phyloP scores from a whole-genome alignment of 2,329 filamentous ascomycete genomes.

The Herpotrichia juniperi region DNA sequence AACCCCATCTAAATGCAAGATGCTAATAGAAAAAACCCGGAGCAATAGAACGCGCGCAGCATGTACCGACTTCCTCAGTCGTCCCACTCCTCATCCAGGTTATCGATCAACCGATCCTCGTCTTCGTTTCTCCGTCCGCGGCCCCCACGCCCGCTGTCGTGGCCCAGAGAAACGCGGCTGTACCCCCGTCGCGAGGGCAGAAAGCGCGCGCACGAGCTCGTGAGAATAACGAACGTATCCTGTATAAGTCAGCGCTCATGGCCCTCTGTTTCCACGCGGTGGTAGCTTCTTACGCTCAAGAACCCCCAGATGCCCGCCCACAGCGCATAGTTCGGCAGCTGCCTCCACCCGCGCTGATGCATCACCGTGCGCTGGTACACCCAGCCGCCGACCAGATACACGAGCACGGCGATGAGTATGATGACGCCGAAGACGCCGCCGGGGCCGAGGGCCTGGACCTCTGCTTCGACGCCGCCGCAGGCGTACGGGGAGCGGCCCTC shows the following conservation, averaged over 20 bases:
- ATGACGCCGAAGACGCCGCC: slow-evolving; percentile 89
- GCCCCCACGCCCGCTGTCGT: slow-evolving; percentile 47
- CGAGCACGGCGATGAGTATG: slow-evolving; percentile 74
- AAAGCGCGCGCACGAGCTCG: slow-evolving; percentile 71
- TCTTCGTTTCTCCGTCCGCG: slow-evolving; percentile 67
- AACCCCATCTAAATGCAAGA: not conserved
- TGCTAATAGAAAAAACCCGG: not conserved
- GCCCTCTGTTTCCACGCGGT: not conserved
- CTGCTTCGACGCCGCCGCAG: slow-evolving; percentile 72
- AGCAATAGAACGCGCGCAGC: not conserved
- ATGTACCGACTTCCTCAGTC: slow-evolving; percentile 55
- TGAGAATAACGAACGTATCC: slow-evolving; percentile 69
- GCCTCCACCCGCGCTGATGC: slow-evolving; percentile 92
- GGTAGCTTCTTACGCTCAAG: slow-evolving; percentile 66
- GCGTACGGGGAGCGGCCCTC: slow-evolving; percentile 86
- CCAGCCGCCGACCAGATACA: slow-evolving; percentile 90
- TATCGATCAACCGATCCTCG: slow-evolving; percentile 93
- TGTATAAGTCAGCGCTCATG: slow-evolving; percentile 28
- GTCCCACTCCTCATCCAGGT: slow-evolving; percentile 97
- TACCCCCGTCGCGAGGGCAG: slow-evolving; percentile 72
- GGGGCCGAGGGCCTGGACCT: slow-evolving; percentile 66
- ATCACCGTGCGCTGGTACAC: slow-evolving; percentile 95
- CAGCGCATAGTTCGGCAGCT: slow-evolving; percentile 90
- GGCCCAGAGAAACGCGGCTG: slow-evolving; percentile 63
- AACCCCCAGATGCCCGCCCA: slow-evolving; percentile 90